A percentile compares a stretch with the other conserved stretches of the same genome.
phyloP scores from a whole-genome alignment of 371 early-diverging fungal species.

The Mortierella sp. region DNA sequence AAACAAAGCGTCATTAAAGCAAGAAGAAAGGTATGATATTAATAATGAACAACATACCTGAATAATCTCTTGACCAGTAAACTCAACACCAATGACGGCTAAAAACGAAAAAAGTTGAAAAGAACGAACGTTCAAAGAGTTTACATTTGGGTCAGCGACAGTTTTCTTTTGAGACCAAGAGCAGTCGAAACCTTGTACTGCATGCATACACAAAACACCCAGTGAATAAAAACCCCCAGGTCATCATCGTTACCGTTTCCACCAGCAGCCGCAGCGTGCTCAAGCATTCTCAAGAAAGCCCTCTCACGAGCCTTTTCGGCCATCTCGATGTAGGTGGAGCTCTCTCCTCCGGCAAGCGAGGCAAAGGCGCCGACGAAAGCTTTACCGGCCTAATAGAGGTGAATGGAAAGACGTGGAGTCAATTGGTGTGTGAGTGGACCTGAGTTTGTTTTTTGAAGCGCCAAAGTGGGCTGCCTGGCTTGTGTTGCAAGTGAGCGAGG shows the following conservation, averaged over 20 bases:
- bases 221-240: background rate
- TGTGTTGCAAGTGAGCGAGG: background rate
- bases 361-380: conserved; percentile 46
- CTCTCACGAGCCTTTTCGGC: conserved; percentile 58
- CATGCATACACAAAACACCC: background rate
- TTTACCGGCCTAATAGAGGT: conserved; percentile 41
- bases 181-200: conserved; percentile 8
- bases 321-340: conserved; percentile 55
- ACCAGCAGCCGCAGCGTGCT: conserved; percentile 54
- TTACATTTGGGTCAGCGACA: background rate
- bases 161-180: background rate
- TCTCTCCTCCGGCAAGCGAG: conserved; percentile 50
- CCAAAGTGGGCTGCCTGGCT: too few species aligned
- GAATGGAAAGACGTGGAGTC: background rate
- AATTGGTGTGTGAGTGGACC: too few species aligned
- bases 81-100: conserved; percentile 55
- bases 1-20: background rate
- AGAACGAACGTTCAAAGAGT: background rate
- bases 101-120: background rate
- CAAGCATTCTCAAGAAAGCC: conserved; percentile 51
- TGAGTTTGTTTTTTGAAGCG: background rate
- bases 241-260: conserved; percentile 38
- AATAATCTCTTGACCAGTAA: conserved; percentile 53
- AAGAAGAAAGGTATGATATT: too few species aligned
- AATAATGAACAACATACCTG: conserved; percentile 25